Percentiles rank a stretch among this genome's conserved stretches.
Conservation (phyloP, 2,329 filamentous ascomycete genomes). For the Fusarium pseudoanthophilum region DNA sequence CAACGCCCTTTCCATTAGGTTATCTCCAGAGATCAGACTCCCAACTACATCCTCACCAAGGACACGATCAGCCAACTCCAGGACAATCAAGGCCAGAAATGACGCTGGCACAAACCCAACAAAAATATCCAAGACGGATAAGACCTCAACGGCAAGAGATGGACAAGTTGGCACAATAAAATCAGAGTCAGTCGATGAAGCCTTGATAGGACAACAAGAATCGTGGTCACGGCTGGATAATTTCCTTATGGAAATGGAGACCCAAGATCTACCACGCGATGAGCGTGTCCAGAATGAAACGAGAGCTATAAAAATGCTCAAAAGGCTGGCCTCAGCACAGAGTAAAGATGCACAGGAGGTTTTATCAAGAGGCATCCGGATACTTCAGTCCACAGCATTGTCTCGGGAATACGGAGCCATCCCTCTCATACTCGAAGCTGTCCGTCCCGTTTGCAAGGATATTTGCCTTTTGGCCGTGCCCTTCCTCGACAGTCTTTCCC, state of each 20-base stretch:
- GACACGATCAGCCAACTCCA: not conserved
- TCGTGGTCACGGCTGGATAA: slow-evolving; percentile 16
- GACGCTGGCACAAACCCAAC: not conserved
- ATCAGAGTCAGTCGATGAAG: not conserved
- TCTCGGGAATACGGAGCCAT: slow-evolving; percentile 34
- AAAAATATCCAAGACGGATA: not conserved
- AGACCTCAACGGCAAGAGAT: not conserved
- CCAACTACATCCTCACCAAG: slow-evolving; percentile 7
- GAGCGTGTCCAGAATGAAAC: slow-evolving; percentile 4
- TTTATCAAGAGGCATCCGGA: slow-evolving; percentile 33
- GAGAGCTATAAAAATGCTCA: slow-evolving; percentile 33
- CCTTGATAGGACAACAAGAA: not conserved
- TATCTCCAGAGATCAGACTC: slow-evolving; percentile 23
- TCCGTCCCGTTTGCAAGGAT: slow-evolving; percentile 40
- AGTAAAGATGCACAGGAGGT: slow-evolving; percentile 14
- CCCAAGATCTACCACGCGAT: not conserved
- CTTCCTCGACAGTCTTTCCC: slow-evolving; percentile 35
- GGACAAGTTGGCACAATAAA: not conserved
- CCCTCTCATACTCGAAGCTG: slow-evolving; percentile 30
- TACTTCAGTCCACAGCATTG: slow-evolving; percentile 40
- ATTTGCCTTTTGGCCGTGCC: slow-evolving; percentile 39
- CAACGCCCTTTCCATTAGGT: slow-evolving; percentile 25
- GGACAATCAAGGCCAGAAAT: not conserved
- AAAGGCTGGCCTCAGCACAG: slow-evolving; percentile 27
- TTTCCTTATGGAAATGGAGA: slow-evolving; percentile 26